Percentiles rank a stretch among this genome's conserved stretches.
phyloP scores from a whole-genome alignment of 2,329 filamentous ascomycete genomes.

The Diaporthe helianthi region DNA sequence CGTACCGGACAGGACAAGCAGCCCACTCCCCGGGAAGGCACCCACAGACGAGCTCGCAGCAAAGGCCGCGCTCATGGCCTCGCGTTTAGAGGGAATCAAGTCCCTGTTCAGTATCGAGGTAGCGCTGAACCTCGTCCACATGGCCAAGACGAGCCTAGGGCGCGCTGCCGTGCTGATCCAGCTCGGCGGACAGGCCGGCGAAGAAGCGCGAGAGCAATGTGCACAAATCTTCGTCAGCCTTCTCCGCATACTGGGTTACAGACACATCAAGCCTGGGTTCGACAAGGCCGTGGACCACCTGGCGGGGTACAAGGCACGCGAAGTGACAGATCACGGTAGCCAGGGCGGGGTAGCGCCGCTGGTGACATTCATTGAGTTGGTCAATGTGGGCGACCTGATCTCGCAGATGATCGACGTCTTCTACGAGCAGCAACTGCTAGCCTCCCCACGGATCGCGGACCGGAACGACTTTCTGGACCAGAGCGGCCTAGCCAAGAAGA shows the following conservation, averaged over 20 bases:
- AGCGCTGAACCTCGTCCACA: constrained; percentile 86
- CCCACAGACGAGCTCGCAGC: constrained; percentile 92
- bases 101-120: constrained; percentile 97
- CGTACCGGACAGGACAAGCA: constrained; percentile 48
- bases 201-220: constrained; percentile 87
- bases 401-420: constrained; percentile 99
- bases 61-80: constrained; percentile 97
- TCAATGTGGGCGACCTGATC: constrained; percentile 97
- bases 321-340: constrained; percentile 74
- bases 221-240: constrained; percentile 86
- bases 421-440: constrained; percentile 87
- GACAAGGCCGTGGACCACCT: constrained; percentile 91
- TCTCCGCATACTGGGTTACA: constrained; percentile 81
- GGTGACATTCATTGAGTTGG: constrained; percentile 94
- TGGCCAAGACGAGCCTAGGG: constrained; percentile 86
- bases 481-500: constrained; percentile 93
- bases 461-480: constrained; percentile 94
- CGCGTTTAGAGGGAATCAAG: constrained; percentile 90
- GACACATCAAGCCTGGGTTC: constrained; percentile 92
- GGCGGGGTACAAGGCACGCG: constrained; percentile 87
- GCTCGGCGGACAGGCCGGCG: constrained; percentile 80
- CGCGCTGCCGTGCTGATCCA: constrained; percentile 82
- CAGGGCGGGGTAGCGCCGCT: constrained; percentile 80
- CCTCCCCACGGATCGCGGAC: constrained; percentile 81
- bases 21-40: constrained; percentile 65